These are phyloP conservation scores for Camelina sativa DNA, from an alignment of 345 rosid genomes.

Conservation along the genomic window DNA sequence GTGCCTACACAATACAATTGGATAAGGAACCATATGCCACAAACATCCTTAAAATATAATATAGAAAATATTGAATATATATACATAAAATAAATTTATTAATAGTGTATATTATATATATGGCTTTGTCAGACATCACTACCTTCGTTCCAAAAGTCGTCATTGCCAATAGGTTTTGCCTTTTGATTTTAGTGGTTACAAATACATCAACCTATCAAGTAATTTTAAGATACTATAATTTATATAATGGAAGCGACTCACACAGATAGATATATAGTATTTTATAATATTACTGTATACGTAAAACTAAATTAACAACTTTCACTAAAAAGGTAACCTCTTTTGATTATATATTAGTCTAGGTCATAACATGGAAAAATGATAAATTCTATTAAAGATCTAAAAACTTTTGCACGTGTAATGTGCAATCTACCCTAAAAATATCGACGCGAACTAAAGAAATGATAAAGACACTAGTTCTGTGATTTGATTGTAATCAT, in stretches of 20 bases:
- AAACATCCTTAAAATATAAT: slow-evolving; percentile 45
- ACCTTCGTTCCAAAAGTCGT: slow-evolving; percentile 37
- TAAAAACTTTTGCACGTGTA: slow-evolving; percentile 44
- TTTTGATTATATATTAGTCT: slow-evolving; percentile 22
- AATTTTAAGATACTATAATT: slow-evolving; percentile 28
- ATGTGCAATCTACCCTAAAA: slow-evolving; percentile 27
- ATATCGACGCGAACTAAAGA: slow-evolving; percentile 37
- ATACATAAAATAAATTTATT: slow-evolving; percentile 21
- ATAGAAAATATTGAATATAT: neutral
- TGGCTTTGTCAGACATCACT: slow-evolving; percentile 43
- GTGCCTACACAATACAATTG: slow-evolving; percentile 35
- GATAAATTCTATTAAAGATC: slow-evolving; percentile 35
- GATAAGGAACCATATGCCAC: slow-evolving; percentile 48
- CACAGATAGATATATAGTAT: neutral
- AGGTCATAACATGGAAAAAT: slow-evolving; percentile 35
- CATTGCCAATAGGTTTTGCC: slow-evolving; percentile 33
- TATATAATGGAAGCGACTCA: slow-evolving; percentile 31
- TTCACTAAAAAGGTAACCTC: slow-evolving; percentile 24
- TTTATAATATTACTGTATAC: slow-evolving; percentile 16
- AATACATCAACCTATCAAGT: slow-evolving; percentile 26
- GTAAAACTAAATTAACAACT: slow-evolving; percentile 28
- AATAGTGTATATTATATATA: slow-evolving; percentile 20
- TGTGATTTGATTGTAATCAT: slow-evolving; percentile 40
- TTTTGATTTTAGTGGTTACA: slow-evolving; percentile 37
- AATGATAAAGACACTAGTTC: slow-evolving; percentile 30